These are phyloP conservation scores for Aspergillus sergii DNA, from an alignment of 2,329 filamentous ascomycete genomes.

Conservation along the genomic window DNA sequence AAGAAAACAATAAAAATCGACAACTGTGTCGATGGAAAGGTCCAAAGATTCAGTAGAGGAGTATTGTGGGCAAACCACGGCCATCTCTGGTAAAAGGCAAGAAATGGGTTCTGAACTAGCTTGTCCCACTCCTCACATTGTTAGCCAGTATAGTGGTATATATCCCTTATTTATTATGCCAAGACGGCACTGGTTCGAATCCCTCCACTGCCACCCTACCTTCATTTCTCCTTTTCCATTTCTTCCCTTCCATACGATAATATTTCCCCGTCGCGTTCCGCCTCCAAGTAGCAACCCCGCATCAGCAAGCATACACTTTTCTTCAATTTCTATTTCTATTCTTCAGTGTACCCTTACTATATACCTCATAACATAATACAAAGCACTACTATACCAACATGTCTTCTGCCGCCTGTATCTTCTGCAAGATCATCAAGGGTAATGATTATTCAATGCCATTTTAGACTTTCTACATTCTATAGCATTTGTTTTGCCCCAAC, in stretches of 20 bases:
- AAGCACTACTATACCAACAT: constrained; percentile 20
- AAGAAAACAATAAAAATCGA: constrained; percentile 43
- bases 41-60: constrained; percentile 64
- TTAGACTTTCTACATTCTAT: neutral
- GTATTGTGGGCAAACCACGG: constrained; percentile 66
- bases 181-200: constrained; percentile 31
- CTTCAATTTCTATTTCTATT: neutral
- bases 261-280: constrained; percentile 8
- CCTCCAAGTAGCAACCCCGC: constrained; percentile 20
- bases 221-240: constrained; percentile 13
- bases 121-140: constrained; percentile 66
- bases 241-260: neutral
- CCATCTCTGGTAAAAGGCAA: constrained; percentile 82
- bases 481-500: neutral
- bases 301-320: constrained; percentile 18
- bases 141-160: neutral
- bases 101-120: constrained; percentile 72
- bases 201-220: constrained; percentile 4
- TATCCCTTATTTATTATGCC: neutral
- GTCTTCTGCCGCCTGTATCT: constrained; percentile 72
- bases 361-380: neutral
- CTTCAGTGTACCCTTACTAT: neutral
- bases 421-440: constrained; percentile 98
- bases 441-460: constrained; percentile 13
- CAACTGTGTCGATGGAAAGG: constrained; percentile 46